These are phyloP conservation scores for Drosera capensis DNA, from an alignment of 148 eudicot species.

Conservation along the genomic window DNA sequence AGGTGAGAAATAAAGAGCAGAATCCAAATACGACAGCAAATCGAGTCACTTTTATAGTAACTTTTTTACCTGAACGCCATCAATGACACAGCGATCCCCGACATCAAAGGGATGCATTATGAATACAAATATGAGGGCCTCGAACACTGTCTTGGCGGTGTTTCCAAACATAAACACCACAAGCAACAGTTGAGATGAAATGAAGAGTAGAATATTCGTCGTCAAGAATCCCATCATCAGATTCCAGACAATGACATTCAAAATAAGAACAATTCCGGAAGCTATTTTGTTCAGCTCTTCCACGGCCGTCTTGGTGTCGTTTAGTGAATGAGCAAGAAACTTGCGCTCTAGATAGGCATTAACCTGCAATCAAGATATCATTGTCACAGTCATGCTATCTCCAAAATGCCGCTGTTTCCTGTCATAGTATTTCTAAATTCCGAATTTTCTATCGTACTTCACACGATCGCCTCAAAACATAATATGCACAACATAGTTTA, in stretches of 20 bases:
- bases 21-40: not conserved
- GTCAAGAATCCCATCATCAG: constrained; percentile 1
- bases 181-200: constrained; percentile 2
- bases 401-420: no score
- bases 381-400: no score
- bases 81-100: constrained; percentile 6
- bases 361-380: not conserved
- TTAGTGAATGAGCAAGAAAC: constrained; percentile 5
- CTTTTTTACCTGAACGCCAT: constrained; percentile 5
- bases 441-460: no score
- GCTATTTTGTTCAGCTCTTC: constrained; percentile 1
- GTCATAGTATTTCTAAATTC: no score
- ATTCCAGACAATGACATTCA: constrained; percentile 2
- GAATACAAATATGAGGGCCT: constrained; percentile 2
- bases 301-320: constrained; percentile 7
- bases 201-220: not conserved
- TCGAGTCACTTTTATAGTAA: no score
- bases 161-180: constrained; percentile 2
- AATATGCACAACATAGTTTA: no score
- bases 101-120: constrained; percentile 3
- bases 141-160: constrained; percentile 1
- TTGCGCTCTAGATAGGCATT: not conserved
- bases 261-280: not conserved
- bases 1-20: not conserved
- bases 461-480: no score